Percentiles rank a stretch among this genome's conserved stretches.
These are phyloP conservation scores for Kodamaea alishanica DNA, from an alignment of 1,139 yeast species.

Conservation along the genomic window DNA sequence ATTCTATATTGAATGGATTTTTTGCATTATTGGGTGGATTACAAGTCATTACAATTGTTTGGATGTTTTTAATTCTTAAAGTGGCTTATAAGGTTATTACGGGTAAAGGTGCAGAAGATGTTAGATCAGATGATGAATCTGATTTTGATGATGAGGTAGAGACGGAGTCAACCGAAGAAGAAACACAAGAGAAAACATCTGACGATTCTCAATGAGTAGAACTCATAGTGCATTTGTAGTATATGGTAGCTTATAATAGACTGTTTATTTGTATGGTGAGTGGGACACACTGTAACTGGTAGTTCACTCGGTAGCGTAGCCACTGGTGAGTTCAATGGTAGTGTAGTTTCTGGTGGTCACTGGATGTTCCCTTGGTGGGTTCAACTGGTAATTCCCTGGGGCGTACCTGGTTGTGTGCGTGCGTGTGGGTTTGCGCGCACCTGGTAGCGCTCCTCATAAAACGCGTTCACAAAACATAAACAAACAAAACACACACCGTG, in stretches of 20 bases:
- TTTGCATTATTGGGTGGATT: conserved; percentile 58
- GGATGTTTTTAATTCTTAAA: conserved; percentile 72
- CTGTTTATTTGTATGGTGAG: neutral
- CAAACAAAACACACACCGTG: neutral
- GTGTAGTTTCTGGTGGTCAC: too few species aligned
- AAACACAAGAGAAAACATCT: conserved; percentile 3
- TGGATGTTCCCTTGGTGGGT: too few species aligned
- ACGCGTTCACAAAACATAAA: neutral
- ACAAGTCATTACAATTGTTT: conserved; percentile 62
- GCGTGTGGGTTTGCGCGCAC: too few species aligned
- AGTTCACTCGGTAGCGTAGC: too few species aligned
- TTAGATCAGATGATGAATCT: conserved; percentile 71
- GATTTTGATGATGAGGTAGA: conserved; percentile 28
- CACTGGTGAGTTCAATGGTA: too few species aligned
- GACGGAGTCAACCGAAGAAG: conserved; percentile 3
- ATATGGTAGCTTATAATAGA: neutral
- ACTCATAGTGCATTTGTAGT: neutral
- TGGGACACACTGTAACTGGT: too few species aligned
- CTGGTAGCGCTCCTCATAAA: neutral
- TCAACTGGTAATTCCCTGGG: neutral
- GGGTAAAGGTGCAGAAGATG: conserved; percentile 77
- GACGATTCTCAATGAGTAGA: neutral
- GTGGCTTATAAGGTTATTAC: conserved; percentile 67
- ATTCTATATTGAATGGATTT: conserved; percentile 47
- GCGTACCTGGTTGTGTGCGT: too few species aligned